Evolutionary conservation across 257 asterid species (phyloP).

Genomic region (Solanum rostratum): DNA sequence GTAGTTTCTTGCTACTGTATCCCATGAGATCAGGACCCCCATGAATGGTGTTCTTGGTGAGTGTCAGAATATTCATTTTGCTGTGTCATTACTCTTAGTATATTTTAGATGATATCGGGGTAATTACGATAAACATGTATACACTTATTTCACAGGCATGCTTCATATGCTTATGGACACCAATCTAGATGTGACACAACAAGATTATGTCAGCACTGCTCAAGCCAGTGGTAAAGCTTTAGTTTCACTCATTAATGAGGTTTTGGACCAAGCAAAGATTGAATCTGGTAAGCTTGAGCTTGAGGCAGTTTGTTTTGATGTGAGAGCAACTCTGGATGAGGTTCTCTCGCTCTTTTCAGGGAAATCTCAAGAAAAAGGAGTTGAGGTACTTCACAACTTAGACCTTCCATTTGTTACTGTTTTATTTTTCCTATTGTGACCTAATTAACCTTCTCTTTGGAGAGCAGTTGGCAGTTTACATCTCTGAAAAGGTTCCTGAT

Average conservation of each 20-base stretch:
- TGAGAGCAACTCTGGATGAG: constrained; percentile 36
- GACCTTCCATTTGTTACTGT: neutral
- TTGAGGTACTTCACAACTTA: constrained; percentile 49
- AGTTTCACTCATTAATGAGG: constrained; percentile 94
- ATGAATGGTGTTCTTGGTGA: constrained; percentile 97
- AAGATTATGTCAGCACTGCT: constrained; percentile 90
- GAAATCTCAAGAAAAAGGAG: constrained; percentile 75
- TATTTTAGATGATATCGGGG: neutral
- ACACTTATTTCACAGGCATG: constrained; percentile 49
- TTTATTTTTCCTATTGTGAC: neutral
- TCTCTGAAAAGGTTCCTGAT: constrained; percentile 72
- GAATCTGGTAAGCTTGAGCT: constrained; percentile 99
- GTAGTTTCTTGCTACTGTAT: constrained; percentile 98
- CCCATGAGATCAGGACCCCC: constrained; percentile 99
- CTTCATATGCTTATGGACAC: constrained; percentile 98
- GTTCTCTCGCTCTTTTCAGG: constrained; percentile 67
- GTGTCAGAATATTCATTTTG: constrained; percentile 13
- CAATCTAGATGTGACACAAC: constrained; percentile 82
- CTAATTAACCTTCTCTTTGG: constrained; percentile 11
- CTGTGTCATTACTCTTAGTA: neutral
- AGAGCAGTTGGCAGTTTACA: constrained; percentile 78
- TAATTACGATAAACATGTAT: neutral
- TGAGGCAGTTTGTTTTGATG: constrained; percentile 46
- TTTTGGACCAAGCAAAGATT: constrained; percentile 94
- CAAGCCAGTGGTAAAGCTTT: constrained; percentile 97